Evolutionary conservation across 768 basidiomycete genomes (phyloP), one percentile per base, ranked within the genome.

Genomic region (Naganishia vaughanmartiniae): DNA sequence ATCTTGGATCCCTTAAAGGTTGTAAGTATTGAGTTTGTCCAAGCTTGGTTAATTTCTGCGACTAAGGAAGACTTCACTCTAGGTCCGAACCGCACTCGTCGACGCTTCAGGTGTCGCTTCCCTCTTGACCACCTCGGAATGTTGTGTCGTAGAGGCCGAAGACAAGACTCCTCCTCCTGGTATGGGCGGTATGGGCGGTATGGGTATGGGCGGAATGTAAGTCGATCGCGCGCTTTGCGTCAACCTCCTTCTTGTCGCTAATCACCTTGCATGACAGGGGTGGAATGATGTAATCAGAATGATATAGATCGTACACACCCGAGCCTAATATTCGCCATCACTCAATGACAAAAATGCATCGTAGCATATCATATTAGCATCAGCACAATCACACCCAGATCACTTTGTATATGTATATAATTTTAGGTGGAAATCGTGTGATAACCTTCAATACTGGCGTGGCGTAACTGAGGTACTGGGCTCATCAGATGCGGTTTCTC

Each of bases 1-100:
- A 96, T 98, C 75, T 89, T 97, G 54, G 95, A 98, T 83, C 94
- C 93, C 0, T 84, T 94, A 72, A 95, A 95, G 87, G 95, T 98
- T 63, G 94, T 96, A 63, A 58, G 57, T 58, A 58, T 7, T 9
- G 26, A 5, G 54, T 31, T 2, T 54, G 24, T 31, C 6, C 30
- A 28, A 26, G 30, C 15, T 19, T 56, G 30, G 54, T 6, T n/a
- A 33, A 31, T 9, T 15, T 31, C 15, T 4, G 12, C 54, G 54
- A 17, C 54, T 34, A 19, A 30, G 21, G 19, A 15, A 19, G 2
- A 4, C 11, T 26, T 34, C 30, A 14, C 30, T 34, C 30, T 26
- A 58, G 57, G 57, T 66, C 53, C 84, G 92, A 76, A 95, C 93
- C 2, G 93, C 93, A 1, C 85, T 97, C 33, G 88, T 94, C 1